phyloP scores from a whole-genome alignment of 441 rosid genomes.

The Populus hybrid region DNA sequence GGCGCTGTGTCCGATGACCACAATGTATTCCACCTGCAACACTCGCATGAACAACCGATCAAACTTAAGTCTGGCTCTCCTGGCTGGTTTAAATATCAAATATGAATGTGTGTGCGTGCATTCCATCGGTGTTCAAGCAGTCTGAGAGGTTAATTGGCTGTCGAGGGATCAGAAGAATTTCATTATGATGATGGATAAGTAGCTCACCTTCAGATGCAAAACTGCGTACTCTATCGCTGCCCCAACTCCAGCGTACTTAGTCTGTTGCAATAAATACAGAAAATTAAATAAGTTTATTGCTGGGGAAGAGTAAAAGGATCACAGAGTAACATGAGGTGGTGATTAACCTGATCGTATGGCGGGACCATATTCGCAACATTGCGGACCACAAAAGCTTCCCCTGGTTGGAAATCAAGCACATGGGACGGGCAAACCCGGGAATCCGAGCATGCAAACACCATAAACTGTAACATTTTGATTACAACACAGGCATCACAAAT shows the following conservation, averaged over 20 bases:
- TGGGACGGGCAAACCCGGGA: conserved; percentile 97
- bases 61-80: no score
- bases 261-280: conserved; percentile 30
- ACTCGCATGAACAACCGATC: no score
- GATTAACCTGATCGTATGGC: conserved; percentile 63
- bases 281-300: no score
- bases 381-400: conserved; percentile 95
- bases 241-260: conserved; percentile 65
- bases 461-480: conserved; percentile 48
- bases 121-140: no score
- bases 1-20: conserved; percentile 91
- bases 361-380: conserved; percentile 96
- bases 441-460: conserved; percentile 98
- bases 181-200: neutral
- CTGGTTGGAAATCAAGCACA: conserved; percentile 81
- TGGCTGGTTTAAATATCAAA: no score
- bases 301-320: no score
- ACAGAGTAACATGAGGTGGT: no score
- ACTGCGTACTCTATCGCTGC: conserved; percentile 94
- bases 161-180: no score
- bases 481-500: neutral
- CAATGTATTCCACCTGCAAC: conserved; percentile 69
- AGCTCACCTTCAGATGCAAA: conserved; percentile 83
- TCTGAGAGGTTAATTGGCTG: no score
- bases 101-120: no score